These are phyloP conservation scores for Potentilla sterilis DNA, from an alignment of 306 rosid genomes.

Conservation along the genomic window DNA sequence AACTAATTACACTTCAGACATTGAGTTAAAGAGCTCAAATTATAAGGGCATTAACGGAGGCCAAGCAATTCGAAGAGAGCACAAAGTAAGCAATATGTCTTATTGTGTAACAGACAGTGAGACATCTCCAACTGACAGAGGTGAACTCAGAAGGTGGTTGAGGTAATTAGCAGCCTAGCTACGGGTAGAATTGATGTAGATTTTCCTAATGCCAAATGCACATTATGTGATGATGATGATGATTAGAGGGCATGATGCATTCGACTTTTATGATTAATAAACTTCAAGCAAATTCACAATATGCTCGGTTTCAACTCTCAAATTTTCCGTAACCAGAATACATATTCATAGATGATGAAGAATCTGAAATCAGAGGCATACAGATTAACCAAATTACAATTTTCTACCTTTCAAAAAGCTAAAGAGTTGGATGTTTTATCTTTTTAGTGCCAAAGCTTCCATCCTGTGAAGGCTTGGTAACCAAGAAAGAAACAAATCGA, in stretches of 20 bases:
- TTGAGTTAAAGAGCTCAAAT: slow-evolving; percentile 5
- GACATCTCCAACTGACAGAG: slow-evolving; percentile 25
- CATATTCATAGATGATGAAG: neutral
- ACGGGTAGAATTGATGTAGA: neutral
- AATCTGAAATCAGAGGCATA: neutral
- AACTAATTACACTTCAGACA: neutral
- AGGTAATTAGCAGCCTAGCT: slow-evolving; percentile 2
- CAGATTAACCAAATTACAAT: neutral
- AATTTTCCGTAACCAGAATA: neutral
- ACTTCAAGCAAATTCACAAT: neutral
- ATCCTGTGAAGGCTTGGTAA: neutral
- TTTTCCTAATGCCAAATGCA: neutral
- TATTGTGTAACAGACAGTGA: slow-evolving; percentile 34
- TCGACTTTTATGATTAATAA: neutral
- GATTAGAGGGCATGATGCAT: neutral
- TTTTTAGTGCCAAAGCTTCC: neutral
- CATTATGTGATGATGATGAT: neutral
- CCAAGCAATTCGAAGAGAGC: slow-evolving; percentile 8
- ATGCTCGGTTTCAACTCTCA: neutral
- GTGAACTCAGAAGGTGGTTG: slow-evolving; percentile 26
- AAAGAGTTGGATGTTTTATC: neutral
- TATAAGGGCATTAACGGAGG: slow-evolving; percentile 2
- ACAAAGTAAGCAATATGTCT: slow-evolving; percentile 17
- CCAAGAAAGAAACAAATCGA: neutral
- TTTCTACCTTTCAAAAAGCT: neutral